Evolutionary conservation across 140 eudicot species (phyloP).

Genomic region (Bidens hawaiensis): DNA sequence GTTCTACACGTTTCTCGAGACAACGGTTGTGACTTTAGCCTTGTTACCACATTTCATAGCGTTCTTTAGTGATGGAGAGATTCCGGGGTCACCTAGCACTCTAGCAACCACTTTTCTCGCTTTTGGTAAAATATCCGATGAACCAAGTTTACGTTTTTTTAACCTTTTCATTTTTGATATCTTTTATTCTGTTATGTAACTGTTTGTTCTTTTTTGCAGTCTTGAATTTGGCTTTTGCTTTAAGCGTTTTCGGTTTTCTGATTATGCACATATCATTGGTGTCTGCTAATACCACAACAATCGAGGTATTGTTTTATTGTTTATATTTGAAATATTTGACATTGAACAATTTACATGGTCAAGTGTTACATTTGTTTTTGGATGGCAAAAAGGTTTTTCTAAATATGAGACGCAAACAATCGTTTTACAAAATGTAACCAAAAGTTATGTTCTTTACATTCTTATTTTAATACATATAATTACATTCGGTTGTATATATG

Average conservation of each 20-base stretch:
- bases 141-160: background rate
- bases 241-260: constrained; percentile 87
- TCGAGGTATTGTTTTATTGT: constrained; percentile 60
- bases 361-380: background rate
- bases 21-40: constrained; percentile 69
- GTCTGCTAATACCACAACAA: constrained; percentile 90
- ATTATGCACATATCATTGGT: constrained; percentile 95
- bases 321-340: background rate
- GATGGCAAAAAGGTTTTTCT: background rate
- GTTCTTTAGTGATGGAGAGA: constrained; percentile 93
- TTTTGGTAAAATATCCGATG: constrained; percentile 60
- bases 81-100: constrained; percentile 87
- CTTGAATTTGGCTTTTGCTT: constrained; percentile 87
- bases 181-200: background rate
- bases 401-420: background rate
- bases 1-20: constrained; percentile 97
- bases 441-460: background rate
- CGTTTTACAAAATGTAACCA: background rate
- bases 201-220: constrained; percentile 45
- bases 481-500: constrained; percentile 1
- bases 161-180: background rate
- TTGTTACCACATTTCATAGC: constrained; percentile 80
- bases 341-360: background rate
- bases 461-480: background rate
- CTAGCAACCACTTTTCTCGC: constrained; percentile 97